Conservation (phyloP, 106 monocot genomes). For the Amphibolis antarctica region DNA sequence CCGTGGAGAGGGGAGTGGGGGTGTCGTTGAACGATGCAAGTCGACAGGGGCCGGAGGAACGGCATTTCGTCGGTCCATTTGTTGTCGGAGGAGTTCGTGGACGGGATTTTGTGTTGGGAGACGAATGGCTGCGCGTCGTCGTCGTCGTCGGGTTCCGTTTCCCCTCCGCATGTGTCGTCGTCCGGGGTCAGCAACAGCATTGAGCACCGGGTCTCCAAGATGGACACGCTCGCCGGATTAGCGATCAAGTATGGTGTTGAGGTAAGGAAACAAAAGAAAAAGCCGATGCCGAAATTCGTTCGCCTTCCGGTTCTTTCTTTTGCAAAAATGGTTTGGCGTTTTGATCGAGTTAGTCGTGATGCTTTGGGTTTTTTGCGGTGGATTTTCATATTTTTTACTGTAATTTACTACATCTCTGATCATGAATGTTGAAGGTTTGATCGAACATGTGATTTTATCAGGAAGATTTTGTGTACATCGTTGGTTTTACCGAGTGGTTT, state of each 20-base stretch:
- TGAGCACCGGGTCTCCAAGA: constrained; percentile 20
- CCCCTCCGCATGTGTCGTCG: background rate
- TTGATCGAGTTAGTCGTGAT: background rate
- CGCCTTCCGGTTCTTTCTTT: background rate
- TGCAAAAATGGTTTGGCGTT: background rate
- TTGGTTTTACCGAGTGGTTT: background rate
- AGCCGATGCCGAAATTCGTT: no score
- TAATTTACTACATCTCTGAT: background rate
- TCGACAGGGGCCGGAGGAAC: no score
- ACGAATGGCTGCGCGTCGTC: background rate
- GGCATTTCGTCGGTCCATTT: no score
- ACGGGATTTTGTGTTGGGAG: background rate
- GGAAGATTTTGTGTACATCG: background rate
- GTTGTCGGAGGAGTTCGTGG: background rate
- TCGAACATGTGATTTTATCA: background rate
- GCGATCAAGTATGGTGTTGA: constrained; percentile 31
- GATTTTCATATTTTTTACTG: background rate
- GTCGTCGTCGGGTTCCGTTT: background rate
- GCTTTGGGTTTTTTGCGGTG: background rate
- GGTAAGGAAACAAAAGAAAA: constrained; percentile 1
- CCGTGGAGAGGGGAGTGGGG: no score
- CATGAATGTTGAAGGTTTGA: background rate
- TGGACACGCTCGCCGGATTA: constrained; percentile 23
- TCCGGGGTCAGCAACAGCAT: constrained; percentile 5
- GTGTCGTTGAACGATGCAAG: no score